Conservation (phyloP, 371 early-diverging fungal genomes). For the Mycotypha africana region DNA sequence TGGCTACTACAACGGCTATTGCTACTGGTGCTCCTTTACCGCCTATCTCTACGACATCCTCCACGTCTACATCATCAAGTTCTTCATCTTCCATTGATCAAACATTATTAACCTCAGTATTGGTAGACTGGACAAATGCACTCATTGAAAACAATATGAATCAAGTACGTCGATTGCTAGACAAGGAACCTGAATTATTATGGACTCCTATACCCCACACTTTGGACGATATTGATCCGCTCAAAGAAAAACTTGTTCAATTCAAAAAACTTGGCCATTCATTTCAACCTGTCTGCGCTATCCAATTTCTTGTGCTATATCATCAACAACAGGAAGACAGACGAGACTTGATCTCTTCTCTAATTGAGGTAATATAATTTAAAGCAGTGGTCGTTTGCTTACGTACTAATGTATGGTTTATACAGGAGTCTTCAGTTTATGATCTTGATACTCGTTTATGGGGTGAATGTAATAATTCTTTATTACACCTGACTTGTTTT, state of each 20-base stretch:
- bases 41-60: no score
- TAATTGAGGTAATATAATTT: slow-evolving; percentile 20
- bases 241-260: slow-evolving; percentile 9
- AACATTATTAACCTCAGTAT: no score
- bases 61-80: no score
- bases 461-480: slow-evolving; percentile 23
- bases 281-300: slow-evolving; percentile 20
- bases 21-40: no score
- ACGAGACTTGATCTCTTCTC: slow-evolving; percentile 12
- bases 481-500: slow-evolving; percentile 22
- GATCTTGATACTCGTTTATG: slow-evolving; percentile 27
- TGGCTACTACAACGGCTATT: no score
- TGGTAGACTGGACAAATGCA: slow-evolving; percentile 32
- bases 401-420: no score
- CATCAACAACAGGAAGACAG: not conserved
- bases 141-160: slow-evolving; percentile 20
- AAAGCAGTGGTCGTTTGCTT: no score
- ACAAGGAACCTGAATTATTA: slow-evolving; percentile 23
- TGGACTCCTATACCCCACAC: slow-evolving; percentile 24
- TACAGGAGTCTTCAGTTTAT: slow-evolving; percentile 15
- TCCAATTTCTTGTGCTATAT: slow-evolving; percentile 14
- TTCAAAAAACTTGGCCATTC: slow-evolving; percentile 12
- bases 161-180: slow-evolving; percentile 11
- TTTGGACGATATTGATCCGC: slow-evolving; percentile 13
- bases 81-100: no score